Percentiles rank a stretch among this genome's conserved stretches.
These are phyloP conservation scores for Tylopilus plumbeoviolaceoides DNA, from an alignment of 768 basidiomycete genomes.

Conservation along the genomic window DNA sequence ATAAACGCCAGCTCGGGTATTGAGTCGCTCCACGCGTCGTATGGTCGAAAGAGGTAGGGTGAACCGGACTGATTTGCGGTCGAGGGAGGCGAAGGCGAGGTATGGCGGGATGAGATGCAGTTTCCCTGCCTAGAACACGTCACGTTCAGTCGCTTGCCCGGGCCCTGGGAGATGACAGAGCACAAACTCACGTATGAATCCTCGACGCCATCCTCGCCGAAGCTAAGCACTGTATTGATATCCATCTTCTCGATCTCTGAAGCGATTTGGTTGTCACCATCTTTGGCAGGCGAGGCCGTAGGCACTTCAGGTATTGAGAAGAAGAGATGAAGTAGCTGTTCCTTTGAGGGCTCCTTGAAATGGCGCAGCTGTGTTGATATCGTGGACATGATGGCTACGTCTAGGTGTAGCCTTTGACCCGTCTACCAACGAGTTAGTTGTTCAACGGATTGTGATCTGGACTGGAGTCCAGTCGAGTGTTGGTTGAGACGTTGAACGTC, in stretches of 20 bases:
- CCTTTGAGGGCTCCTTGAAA: conserved; percentile 90
- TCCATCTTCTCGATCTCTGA: conserved; percentile 68
- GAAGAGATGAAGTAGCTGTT: conserved; percentile 79
- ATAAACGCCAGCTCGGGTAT: conserved; percentile 91
- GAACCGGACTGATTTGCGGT: conserved; percentile 88
- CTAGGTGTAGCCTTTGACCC: neutral
- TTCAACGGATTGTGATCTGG: conserved; percentile 4
- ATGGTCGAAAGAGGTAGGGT: conserved; percentile 90
- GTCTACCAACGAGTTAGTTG: neutral
- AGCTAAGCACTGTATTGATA: conserved; percentile 82
- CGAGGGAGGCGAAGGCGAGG: conserved; percentile 84
- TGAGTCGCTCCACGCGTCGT: conserved; percentile 89
- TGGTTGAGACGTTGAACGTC: too few relatives aligned
- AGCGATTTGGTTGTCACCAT: conserved; percentile 24
- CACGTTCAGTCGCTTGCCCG: neutral
- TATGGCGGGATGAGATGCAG: conserved; percentile 86
- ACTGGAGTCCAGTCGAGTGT: neutral
- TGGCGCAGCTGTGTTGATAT: conserved; percentile 86
- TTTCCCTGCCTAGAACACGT: conserved; percentile 70
- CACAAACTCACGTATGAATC: conserved; percentile 80
- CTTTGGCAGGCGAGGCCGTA: conserved; percentile 13
- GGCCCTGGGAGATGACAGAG: neutral
- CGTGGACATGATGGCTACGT: conserved; percentile 52
- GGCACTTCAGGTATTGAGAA: conserved; percentile 69
- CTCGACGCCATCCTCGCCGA: conserved; percentile 75